phyloP scores from a whole-genome alignment of 139 green algal species.

The Pleodorina starrii region DNA sequence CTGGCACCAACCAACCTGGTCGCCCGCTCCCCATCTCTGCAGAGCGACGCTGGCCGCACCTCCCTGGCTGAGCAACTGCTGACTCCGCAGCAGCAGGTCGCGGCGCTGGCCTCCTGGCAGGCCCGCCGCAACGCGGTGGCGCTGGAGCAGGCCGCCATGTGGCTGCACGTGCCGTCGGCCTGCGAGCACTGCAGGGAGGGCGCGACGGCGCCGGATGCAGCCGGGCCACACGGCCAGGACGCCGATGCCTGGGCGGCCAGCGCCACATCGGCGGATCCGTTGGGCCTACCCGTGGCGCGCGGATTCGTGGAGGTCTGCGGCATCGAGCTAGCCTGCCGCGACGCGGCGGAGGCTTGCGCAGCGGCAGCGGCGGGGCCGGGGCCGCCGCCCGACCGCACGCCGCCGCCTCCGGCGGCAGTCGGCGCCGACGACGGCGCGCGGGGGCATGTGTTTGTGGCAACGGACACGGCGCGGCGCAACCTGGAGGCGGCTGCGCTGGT shows the following conservation, averaged over 20 bases:
- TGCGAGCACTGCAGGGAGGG: background rate
- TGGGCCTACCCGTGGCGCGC: slow-evolving; percentile 48
- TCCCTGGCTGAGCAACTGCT: slow-evolving; percentile 52
- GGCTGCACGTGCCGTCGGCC: slow-evolving; percentile 28
- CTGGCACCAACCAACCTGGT: no score
- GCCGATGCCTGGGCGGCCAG: background rate
- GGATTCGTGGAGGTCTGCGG: slow-evolving; percentile 74
- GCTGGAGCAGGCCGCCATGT: slow-evolving; percentile 62
- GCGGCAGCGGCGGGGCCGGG: no score
- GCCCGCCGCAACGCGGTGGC: slow-evolving; percentile 49
- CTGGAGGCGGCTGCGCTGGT: slow-evolving; percentile 81
- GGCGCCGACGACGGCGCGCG: background rate
- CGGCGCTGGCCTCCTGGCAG: slow-evolving; percentile 56
- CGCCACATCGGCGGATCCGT: background rate
- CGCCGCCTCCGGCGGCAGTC: background rate
- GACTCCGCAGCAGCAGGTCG: slow-evolving; percentile 46
- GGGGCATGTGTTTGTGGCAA: slow-evolving; percentile 65
- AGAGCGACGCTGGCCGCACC: slow-evolving; percentile 34
- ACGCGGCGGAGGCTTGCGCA: slow-evolving; percentile 29
- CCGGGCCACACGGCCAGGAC: background rate
- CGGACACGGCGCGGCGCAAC: slow-evolving; percentile 63
- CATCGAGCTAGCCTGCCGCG: slow-evolving; percentile 65
- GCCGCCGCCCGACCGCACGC: background rate
- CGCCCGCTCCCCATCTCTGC: background rate
- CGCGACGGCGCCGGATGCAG: background rate